A percentile compares a stretch with the other conserved stretches of the same genome.
Evolutionary conservation across 129 eudicot species (phyloP).

Genomic region (Tagetes patula): DNA sequence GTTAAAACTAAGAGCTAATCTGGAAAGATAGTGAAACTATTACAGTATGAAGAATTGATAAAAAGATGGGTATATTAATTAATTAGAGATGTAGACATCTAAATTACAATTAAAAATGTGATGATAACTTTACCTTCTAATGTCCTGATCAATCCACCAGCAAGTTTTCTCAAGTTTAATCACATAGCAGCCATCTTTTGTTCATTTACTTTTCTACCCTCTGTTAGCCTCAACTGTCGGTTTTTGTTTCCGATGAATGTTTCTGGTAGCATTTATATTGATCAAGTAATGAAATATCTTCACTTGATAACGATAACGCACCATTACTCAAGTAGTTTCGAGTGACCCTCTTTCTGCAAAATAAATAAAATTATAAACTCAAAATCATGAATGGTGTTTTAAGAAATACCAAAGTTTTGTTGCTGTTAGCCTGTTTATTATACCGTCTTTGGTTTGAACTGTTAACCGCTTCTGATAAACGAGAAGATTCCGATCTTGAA

Average conservation of each 20-base stretch:
- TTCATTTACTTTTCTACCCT: conserved; percentile 23
- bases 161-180: conserved; percentile 8
- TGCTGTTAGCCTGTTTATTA: background rate
- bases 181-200: conserved; percentile 9
- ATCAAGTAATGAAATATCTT: conserved; percentile 62
- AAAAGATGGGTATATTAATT: conserved; percentile 22
- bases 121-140: conserved; percentile 26
- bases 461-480: conserved; percentile 48
- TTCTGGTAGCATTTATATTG: conserved; percentile 38
- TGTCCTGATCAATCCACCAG: background rate
- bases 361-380: background rate
- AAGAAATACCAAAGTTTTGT: background rate
- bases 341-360: conserved; percentile 55
- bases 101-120: conserved; percentile 19
- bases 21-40: background rate
- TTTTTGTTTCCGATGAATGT: conserved; percentile 33
- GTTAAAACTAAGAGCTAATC: conserved; percentile 1
- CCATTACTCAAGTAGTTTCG: conserved; percentile 74
- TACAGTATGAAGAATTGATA: background rate
- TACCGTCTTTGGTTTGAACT: conserved; percentile 59
- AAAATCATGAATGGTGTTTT: background rate
- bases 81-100: conserved; percentile 7
- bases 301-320: conserved; percentile 51
- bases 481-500: conserved; percentile 72
- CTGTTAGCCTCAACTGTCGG: conserved; percentile 19